phyloP scores from a whole-genome alignment of 495 filamentous ascomycete species.

The Recurvomyces mirabilis region DNA sequence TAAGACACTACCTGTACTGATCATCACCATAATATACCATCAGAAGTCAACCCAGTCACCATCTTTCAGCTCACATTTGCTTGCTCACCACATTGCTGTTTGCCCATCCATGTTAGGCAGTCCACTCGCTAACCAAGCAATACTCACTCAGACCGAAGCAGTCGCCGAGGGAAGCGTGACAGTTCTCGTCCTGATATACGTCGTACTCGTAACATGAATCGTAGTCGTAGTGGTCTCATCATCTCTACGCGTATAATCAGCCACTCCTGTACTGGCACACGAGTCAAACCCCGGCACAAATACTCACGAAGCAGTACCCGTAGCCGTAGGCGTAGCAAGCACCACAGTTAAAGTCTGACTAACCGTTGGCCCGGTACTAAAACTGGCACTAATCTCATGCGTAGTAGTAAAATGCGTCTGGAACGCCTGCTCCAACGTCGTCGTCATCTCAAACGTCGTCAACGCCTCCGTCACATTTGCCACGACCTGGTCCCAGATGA shows the following conservation, averaged over 20 bases:
- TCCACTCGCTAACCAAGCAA: no score
- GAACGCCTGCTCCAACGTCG: slow-evolving; percentile 17
- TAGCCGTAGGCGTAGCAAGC: slow-evolving; percentile 1
- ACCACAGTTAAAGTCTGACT: slow-evolving; percentile 12
- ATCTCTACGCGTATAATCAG: not conserved
- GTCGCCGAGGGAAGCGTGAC: no score
- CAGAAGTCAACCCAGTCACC: no score
- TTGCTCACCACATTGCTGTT: no score
- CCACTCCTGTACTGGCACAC: not conserved
- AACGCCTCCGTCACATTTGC: slow-evolving; percentile 24
- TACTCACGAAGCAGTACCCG: not conserved
- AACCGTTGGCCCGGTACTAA: slow-evolving; percentile 13
- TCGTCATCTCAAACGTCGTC: slow-evolving; percentile 24
- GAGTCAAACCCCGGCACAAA: no score
- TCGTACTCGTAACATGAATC: slow-evolving; percentile 5
- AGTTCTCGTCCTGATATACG: slow-evolving; percentile 3
- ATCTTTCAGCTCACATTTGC: no score
- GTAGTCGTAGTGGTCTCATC: slow-evolving; percentile 7
- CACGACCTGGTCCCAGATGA: slow-evolving; percentile 24
- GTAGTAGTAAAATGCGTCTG: slow-evolving; percentile 8
- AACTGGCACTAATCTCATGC: not conserved
- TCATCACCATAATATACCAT: no score
- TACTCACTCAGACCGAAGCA: no score
- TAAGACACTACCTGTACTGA: no score
- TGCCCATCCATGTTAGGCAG: no score